Evolutionary conservation across 1,284 basidiomycete species (phyloP), one percentile per base, ranked within the genome.

Genomic region (Ustilago nuda): DNA sequence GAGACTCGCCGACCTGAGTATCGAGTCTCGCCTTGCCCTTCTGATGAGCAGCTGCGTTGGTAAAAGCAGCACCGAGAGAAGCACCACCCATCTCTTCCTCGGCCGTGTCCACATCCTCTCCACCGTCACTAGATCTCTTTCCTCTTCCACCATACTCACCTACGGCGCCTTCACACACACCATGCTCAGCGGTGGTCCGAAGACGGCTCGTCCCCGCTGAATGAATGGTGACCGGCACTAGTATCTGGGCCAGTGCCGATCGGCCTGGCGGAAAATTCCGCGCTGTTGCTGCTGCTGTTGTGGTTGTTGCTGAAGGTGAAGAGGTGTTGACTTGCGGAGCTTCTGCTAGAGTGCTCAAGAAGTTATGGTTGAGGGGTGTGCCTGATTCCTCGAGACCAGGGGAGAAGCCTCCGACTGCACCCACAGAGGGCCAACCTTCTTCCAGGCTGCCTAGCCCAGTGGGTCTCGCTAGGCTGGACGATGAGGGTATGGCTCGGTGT

Each of bases 321-420:
- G 19, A 45, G 6, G 43, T 19, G 43, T 45, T 45, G 43, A 59
- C 60, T 19, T 70, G 66, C 2, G 78, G 79, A 7, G 75, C 69
- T 46, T 87, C 87, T n/a, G 88, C 88, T 2, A 89, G 76, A 1
- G 87, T 88, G 45, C 86, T 86, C 6, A 89, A 79, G 81, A 89
- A 89, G 2, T 86, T 87, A 43, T 87, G 84, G 81, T 89, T 89
- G 76, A 87, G 87, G 0, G 88, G 88, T 8, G 88, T 89, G 12
- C 86, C 46, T 2, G 78, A 55, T 13, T 82, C 80, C 1, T 81
- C 76, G 4, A 79, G 66, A 19, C 70, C 75, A 0, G 78, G 71
- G 13, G 72, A 76, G 39, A 76, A 76, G 30, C 73, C 68, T 8
- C 68, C 76, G 8, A 55, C 33, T 12, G 56, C 45, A 15, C 66